phyloP scores from a whole-genome alignment of 306 rosid species.

The Vigna radiata region DNA sequence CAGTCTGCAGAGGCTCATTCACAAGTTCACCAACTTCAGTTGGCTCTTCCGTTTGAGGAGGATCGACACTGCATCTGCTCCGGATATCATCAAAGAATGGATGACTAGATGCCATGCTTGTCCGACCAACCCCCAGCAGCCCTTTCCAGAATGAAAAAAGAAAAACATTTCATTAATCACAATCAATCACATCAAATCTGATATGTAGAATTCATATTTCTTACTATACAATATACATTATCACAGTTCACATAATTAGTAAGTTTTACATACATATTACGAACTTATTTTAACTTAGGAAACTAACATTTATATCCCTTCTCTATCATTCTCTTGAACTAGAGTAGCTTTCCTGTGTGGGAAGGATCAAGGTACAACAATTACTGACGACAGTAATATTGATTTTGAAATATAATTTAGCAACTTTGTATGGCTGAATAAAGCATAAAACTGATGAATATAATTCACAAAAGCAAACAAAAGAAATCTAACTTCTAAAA shows the following conservation, averaged over 20 bases:
- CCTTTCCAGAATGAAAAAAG: slow-evolving; percentile 43
- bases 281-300: background rate
- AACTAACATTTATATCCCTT: background rate
- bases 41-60: slow-evolving; percentile 71
- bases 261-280: background rate
- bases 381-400: background rate
- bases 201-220: background rate
- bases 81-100: slow-evolving; percentile 75
- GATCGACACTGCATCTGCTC: slow-evolving; percentile 78
- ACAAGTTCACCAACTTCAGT: slow-evolving; percentile 63
- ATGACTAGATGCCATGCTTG: slow-evolving; percentile 71
- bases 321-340: background rate
- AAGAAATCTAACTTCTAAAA: slow-evolving; percentile 12
- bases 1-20: slow-evolving; percentile 59
- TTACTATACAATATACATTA: background rate
- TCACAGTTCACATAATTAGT: background rate
- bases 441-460: background rate
- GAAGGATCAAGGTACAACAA: background rate
- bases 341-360: background rate
- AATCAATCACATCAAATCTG: slow-evolving; percentile 1
- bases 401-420: slow-evolving; percentile 19
- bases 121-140: slow-evolving; percentile 25
- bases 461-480: background rate
- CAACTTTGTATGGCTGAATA: background rate
- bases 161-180: background rate